A percentile compares a stretch with the other conserved stretches of the same genome.
phyloP scores from a whole-genome alignment of 2,329 filamentous ascomycete genomes.

The Phaeoacremonium minimum region DNA sequence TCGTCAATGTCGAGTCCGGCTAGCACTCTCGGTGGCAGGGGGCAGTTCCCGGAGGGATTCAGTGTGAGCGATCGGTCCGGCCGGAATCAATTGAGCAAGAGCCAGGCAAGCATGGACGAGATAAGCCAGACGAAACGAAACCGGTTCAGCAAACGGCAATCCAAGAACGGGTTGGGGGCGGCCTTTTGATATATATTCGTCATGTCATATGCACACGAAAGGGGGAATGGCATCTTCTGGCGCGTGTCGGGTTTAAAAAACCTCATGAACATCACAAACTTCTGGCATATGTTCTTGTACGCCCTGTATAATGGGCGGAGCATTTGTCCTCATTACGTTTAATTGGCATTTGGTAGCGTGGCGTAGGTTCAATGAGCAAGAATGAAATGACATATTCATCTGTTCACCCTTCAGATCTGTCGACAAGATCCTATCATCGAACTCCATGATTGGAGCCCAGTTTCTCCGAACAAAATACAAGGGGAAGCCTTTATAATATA shows the following conservation, averaged over 20 bases:
- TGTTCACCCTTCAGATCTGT: no score
- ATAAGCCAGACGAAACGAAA: constrained; percentile 48
- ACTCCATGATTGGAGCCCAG: no score
- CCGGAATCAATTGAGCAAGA: constrained; percentile 56
- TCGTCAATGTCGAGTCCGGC: constrained; percentile 72
- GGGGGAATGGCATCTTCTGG: constrained; percentile 4
- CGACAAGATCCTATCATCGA: no score
- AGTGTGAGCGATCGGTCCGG: constrained; percentile 47
- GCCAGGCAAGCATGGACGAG: constrained; percentile 51
- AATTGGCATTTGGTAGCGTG: constrained; percentile 28
- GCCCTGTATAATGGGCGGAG: no score
- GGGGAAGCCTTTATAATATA: no score
- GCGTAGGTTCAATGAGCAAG: constrained; percentile 19
- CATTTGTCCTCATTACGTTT: constrained; percentile 13
- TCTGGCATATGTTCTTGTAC: no score
- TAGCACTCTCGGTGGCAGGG: constrained; percentile 62
- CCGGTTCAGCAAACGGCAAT: constrained; percentile 87
- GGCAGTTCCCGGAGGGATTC: constrained; percentile 45
- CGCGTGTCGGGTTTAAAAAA: constrained; percentile 2
- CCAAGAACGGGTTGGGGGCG: constrained; percentile 87
- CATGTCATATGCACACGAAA: constrained; percentile 4
- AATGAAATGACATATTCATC: no score
- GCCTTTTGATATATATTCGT: constrained; percentile 57
- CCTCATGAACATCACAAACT: constrained; percentile 1
- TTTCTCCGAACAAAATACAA: no score